Percentiles rank a stretch among this genome's conserved stretches.
Conservation (phyloP, 2,329 filamentous ascomycete species). For the Scedosporium boydii region DNA sequence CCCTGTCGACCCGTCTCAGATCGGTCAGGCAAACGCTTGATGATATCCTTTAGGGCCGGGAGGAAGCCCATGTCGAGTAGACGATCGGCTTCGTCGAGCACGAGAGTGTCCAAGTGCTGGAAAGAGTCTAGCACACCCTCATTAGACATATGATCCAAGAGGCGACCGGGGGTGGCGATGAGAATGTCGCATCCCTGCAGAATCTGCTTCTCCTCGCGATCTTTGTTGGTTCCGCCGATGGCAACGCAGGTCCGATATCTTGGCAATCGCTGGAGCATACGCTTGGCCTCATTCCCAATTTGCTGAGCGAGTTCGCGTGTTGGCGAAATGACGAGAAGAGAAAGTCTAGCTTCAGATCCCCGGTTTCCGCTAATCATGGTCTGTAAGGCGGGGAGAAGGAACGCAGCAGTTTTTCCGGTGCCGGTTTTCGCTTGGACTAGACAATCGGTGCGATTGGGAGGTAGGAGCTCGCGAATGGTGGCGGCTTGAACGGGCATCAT, state of each 20-base stretch:
- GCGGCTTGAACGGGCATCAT: constrained; percentile 48
- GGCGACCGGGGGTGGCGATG: constrained; percentile 70
- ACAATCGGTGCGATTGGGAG: constrained; percentile 36
- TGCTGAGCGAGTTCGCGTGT: constrained; percentile 63
- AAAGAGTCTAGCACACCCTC: constrained; percentile 60
- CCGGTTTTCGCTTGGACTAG: constrained; percentile 80
- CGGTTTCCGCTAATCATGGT: constrained; percentile 48
- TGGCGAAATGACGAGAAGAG: constrained; percentile 57
- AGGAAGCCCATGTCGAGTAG: constrained; percentile 80
- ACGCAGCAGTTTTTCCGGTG: constrained; percentile 79
- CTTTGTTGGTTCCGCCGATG: constrained; percentile 70
- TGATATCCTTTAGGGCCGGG: constrained; percentile 67
- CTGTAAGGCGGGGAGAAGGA: constrained; percentile 75
- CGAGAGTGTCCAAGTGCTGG: constrained; percentile 61
- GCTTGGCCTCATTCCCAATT: constrained; percentile 61
- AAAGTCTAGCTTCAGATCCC: constrained; percentile 30
- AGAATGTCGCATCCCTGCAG: constrained; percentile 67
- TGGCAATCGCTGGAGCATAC: constrained; percentile 61
- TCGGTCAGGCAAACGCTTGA: constrained; percentile 59
- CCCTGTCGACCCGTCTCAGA: constrained; percentile 52
- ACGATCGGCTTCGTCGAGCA: constrained; percentile 76
- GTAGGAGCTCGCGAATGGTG: constrained; percentile 37
- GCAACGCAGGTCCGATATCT: constrained; percentile 70
- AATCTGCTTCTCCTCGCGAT: constrained; percentile 61
- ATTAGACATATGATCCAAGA: constrained; percentile 70